These are phyloP conservation scores for Eragrostis tef DNA, from an alignment of 202 grass and related monocot genomes.

Conservation along the genomic window DNA sequence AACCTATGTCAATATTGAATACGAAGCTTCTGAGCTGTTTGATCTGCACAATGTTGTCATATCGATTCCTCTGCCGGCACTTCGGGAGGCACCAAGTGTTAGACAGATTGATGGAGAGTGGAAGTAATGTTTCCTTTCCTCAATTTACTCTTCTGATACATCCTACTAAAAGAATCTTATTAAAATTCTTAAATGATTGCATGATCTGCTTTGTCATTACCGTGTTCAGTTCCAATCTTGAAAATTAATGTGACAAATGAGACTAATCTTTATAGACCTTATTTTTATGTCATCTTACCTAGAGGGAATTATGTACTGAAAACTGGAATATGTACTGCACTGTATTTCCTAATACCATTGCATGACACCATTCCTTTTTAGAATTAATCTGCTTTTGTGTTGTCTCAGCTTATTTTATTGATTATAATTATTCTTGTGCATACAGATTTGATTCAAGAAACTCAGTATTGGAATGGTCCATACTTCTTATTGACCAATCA, in stretches of 20 bases:
- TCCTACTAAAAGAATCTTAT: slow-evolving; percentile 12
- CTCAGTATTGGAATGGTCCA: slow-evolving; percentile 80
- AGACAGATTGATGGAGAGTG: slow-evolving; percentile 94
- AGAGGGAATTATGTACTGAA: neutral
- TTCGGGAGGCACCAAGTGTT: slow-evolving; percentile 76
- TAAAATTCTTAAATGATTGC: neutral
- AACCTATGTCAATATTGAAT: slow-evolving; percentile 90
- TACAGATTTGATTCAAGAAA: slow-evolving; percentile 82
- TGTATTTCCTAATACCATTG: neutral
- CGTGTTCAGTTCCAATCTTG: neutral
- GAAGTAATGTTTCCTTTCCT: slow-evolving; percentile 67
- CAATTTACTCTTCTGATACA: neutral
- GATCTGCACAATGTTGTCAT: slow-evolving; percentile 79
- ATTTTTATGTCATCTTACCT: neutral
- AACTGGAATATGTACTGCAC: no score
- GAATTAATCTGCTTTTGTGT: slow-evolving; percentile 8
- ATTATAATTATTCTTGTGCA: slow-evolving; percentile 24
- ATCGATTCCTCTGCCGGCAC: slow-evolving; percentile 77
- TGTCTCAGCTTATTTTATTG: slow-evolving; percentile 17
- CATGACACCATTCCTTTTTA: neutral
- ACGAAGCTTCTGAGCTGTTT: slow-evolving; percentile 90
- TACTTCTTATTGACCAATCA: slow-evolving; percentile 85
- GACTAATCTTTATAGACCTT: neutral
- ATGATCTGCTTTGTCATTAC: neutral
- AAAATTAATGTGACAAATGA: slow-evolving; percentile 2